phyloP scores from a whole-genome alignment of 257 asterid genomes.

The Catharanthus roseus region DNA sequence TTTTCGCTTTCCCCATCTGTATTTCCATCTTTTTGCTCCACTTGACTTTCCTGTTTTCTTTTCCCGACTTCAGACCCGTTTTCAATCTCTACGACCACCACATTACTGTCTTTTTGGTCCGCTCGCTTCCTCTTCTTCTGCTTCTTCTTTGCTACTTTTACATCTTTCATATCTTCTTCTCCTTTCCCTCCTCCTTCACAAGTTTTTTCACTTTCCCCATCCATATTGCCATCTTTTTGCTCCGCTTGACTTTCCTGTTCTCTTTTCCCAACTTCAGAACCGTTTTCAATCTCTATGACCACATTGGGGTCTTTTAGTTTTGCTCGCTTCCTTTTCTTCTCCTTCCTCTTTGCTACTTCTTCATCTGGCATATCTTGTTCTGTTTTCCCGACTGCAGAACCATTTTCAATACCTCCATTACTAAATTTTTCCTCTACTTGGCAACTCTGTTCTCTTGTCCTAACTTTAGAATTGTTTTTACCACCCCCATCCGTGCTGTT shows the following conservation, averaged over 20 bases:
- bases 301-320: too few species aligned
- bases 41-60: background rate
- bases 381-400: background rate
- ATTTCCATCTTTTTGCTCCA: background rate
- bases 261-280: background rate
- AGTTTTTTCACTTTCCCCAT: background rate
- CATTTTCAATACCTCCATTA: background rate
- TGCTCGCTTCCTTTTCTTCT: too few species aligned
- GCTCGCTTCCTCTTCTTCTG: background rate
- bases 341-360: too few species aligned
- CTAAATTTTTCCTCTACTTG: slow-evolving; percentile 5
- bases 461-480: background rate
- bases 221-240: background rate
- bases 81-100: background rate
- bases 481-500: background rate
- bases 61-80: background rate
- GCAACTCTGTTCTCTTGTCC: slow-evolving; percentile 9
- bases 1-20: background rate
- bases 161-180: slow-evolving; percentile 2
- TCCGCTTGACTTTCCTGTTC: slow-evolving; percentile 4
- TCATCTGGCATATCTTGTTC: too few species aligned
- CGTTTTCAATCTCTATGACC: background rate
- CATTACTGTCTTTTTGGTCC: background rate
- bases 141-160: background rate
- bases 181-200: background rate